Evolutionary conservation across 371 early-diverging fungal genomes (phyloP).

Genomic region (Globomyces sp.): DNA sequence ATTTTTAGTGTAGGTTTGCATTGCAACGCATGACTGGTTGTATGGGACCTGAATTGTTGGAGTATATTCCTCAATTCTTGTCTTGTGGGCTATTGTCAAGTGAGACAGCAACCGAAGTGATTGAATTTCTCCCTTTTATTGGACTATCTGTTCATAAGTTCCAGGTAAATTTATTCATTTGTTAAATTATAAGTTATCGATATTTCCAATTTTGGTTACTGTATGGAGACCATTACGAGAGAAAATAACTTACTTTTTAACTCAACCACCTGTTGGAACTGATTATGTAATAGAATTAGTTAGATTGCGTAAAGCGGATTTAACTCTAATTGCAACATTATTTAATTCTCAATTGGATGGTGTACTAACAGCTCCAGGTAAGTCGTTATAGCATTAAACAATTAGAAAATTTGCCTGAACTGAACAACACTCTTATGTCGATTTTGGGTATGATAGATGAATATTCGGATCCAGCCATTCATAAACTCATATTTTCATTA

Average conservation of each 20-base stretch:
- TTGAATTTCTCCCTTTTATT: constrained; percentile 86
- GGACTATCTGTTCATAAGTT: constrained; percentile 83
- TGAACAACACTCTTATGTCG: constrained; percentile 73
- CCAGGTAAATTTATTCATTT: constrained; percentile 41
- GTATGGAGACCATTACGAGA: constrained; percentile 66
- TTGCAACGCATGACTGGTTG: constrained; percentile 86
- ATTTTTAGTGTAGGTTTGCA: constrained; percentile 65
- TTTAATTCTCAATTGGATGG: constrained; percentile 79
- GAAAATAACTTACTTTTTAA: constrained; percentile 78
- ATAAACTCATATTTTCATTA: constrained; percentile 82
- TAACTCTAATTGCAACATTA: constrained; percentile 75
- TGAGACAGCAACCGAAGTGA: constrained; percentile 74
- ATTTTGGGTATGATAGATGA: constrained; percentile 77
- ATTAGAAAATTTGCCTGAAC: constrained; percentile 64
- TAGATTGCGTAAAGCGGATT: constrained; percentile 78
- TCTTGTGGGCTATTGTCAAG: constrained; percentile 69
- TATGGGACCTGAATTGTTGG: constrained; percentile 79
- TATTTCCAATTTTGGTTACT: not conserved
- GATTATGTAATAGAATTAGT: constrained; percentile 79
- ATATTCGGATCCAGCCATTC: constrained; percentile 64
- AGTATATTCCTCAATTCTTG: constrained; percentile 77
- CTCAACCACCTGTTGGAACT: constrained; percentile 80
- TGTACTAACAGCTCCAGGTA: constrained; percentile 73
- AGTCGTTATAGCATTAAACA: constrained; percentile 6
- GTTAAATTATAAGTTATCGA: constrained; percentile 34